These are phyloP conservation scores for Volvariella volvacea DNA, from an alignment of 1,284 basidiomycete genomes.

Conservation along the genomic window DNA sequence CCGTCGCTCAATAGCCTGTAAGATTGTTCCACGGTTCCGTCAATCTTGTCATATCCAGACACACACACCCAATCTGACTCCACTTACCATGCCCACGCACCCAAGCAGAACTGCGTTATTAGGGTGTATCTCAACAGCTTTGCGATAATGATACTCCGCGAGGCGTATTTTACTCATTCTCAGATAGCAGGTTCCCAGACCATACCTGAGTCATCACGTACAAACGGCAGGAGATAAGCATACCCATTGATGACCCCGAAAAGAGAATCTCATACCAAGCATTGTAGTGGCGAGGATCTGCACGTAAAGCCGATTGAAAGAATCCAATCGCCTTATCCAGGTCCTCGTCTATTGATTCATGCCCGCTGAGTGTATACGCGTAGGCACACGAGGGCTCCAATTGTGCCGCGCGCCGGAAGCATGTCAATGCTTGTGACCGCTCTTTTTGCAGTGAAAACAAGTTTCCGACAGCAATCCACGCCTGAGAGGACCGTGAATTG, in stretches of 20 bases:
- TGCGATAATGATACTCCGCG: slow-evolving; percentile 92
- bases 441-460: slow-evolving; percentile 89
- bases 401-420: slow-evolving; percentile 84
- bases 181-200: slow-evolving; percentile 91
- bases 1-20: slow-evolving; percentile 77
- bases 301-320: slow-evolving; percentile 84
- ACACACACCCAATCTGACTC: slow-evolving; percentile 22
- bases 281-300: slow-evolving; percentile 88
- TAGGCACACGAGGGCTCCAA: slow-evolving; percentile 83
- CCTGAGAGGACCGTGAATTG: slow-evolving; percentile 73
- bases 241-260: slow-evolving; percentile 8
- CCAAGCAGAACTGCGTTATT: slow-evolving; percentile 86
- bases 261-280: slow-evolving; percentile 65
- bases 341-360: slow-evolving; percentile 93
- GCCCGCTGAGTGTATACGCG: slow-evolving; percentile 89
- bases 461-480: slow-evolving; percentile 95
- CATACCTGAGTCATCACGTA: slow-evolving; percentile 64
- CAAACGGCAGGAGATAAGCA: slow-evolving; percentile 24
- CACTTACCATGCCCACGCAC: slow-evolving; percentile 84
- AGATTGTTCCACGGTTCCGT: slow-evolving; percentile 17
- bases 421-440: slow-evolving; percentile 83
- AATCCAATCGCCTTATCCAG: slow-evolving; percentile 83
- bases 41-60: slow-evolving; percentile 17
- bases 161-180: slow-evolving; percentile 84
- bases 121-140: slow-evolving; percentile 85